Evolutionary conservation across 495 filamentous ascomycete genomes (phyloP), one percentile per base, ranked within the genome.

Genomic region (Cryomyces antarcticus): DNA sequence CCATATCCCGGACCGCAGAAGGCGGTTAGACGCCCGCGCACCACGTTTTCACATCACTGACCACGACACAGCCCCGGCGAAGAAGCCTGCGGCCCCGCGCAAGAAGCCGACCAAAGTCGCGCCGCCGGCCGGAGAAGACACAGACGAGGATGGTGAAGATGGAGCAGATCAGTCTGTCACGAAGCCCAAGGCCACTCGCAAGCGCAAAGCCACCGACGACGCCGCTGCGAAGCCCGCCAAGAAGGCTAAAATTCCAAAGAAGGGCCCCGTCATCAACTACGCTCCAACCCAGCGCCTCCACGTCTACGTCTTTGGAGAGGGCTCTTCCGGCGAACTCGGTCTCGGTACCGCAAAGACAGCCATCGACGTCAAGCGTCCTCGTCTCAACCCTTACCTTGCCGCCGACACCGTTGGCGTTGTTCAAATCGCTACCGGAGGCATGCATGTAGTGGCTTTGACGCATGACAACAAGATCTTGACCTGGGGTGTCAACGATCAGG

Each of bases 401-500:
- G 65, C 75, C 10, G 68, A 75, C 37, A 62, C 63, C 17, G 70
- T 80, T 31, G 75, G 78, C 12, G 66, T 80, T 28, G 74, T 82
- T 24, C 63, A 70, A 31, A 50, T 82, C 6, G 71, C 74, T 34
- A 63, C 69, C 37, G 79, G 78, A 27, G 77, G 75, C 29, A 78
- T 81, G 72, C 78, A 83, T 46, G 63, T 61, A 37, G 60, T 71
- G 42, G 77, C 72, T 6, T 62, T 83, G 3, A 80, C 78, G 9
- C 55, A 66, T 6, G 71, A 80, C 47, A 77, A 77, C 53, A 64
- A 65, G 48, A 70, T 83, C 39, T 60, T 75, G 31, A 78, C 76
- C 2, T 83, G 78, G 78, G 78, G 78, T 45, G 75, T 79, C 44
- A 83, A 82, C 48, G 72, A 79, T 47, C 65, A 78, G 44, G 69